phyloP scores from a whole-genome alignment of 176 grass and related monocot genomes.

The Aegilops umbellulata region DNA sequence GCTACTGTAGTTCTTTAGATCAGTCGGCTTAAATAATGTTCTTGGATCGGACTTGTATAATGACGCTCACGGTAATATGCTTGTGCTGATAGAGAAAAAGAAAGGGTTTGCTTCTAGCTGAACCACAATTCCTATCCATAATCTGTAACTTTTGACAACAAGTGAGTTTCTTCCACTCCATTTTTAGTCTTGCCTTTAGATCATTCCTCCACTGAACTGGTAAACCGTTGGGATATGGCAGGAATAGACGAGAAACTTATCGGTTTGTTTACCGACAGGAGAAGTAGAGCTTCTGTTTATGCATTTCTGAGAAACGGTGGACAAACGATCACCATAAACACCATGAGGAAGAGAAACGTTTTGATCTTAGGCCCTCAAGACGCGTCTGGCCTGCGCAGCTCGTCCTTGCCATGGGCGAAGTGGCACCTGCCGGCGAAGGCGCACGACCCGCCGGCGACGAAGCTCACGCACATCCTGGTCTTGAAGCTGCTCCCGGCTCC shows the following conservation, averaged over 20 bases:
- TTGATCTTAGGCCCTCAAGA: too few species aligned
- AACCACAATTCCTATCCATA: background rate
- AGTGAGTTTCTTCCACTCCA: too few species aligned
- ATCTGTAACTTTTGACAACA: background rate
- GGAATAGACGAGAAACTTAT: too few species aligned
- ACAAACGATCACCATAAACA: too few species aligned
- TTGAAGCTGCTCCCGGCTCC: slow-evolving; percentile 3
- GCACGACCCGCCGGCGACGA: background rate
- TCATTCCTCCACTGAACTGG: too few species aligned
- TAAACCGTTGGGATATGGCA: too few species aligned
- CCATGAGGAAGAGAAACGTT: too few species aligned
- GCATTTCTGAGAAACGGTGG: too few species aligned
- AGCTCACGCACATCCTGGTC: background rate
- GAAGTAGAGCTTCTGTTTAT: too few species aligned
- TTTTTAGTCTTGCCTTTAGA: too few species aligned
- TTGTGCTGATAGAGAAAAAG: background rate
- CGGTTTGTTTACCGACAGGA: too few species aligned
- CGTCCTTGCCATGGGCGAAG: background rate
- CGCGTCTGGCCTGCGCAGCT: background rate
- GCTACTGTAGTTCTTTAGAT: background rate
- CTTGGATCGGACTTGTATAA: background rate
- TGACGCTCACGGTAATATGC: background rate
- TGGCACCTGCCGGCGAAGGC: background rate
- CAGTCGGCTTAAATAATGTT: background rate
- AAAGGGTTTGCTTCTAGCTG: background rate